Percentiles rank a stretch among this genome's conserved stretches.
These are phyloP conservation scores for Loxodes magnus DNA, from an alignment of 73 alveolate species.

Conservation along the genomic window DNA sequence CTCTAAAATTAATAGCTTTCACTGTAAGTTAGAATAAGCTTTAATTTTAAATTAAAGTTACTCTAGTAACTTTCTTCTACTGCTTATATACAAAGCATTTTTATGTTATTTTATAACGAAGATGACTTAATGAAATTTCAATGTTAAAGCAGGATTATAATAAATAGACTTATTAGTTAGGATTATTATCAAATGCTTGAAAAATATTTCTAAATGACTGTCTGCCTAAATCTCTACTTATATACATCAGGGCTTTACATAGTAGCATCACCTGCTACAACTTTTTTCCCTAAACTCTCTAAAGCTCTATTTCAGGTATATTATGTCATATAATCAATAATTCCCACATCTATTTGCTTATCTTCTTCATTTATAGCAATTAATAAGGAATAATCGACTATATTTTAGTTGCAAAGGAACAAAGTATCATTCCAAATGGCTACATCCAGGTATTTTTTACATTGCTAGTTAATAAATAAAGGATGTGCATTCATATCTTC, in stretches of 20 bases:
- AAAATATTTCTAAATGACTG: slow-evolving; percentile 23
- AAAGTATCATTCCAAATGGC: slow-evolving; percentile 32
- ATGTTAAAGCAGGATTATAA: no score
- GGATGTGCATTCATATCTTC: slow-evolving; percentile 22
- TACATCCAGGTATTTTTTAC: slow-evolving; percentile 3
- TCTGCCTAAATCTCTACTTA: slow-evolving; percentile 21
- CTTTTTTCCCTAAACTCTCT: slow-evolving; percentile 18
- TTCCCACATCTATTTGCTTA: slow-evolving; percentile 19
- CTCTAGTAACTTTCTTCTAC: no score
- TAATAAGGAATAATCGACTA: slow-evolving; percentile 40
- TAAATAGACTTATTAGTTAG: no score
- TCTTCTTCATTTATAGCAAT: slow-evolving; percentile 10
- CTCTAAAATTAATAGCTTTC: no score
- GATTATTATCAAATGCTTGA: no score
- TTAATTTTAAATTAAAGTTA: no score
- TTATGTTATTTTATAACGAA: no score
- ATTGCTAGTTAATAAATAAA: slow-evolving; percentile 4
- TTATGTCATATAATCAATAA: slow-evolving; percentile 34
- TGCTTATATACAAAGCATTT: no score
- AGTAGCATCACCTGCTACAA: slow-evolving; percentile 21
- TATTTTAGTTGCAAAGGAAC: slow-evolving; percentile 14
- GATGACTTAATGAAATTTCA: no score
- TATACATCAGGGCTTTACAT: slow-evolving; percentile 26
- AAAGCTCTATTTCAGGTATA: slow-evolving; percentile 30
- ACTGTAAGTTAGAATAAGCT: no score